phyloP scores from a whole-genome alignment of 352 stramenopile species.

The Blastocystis sp. region DNA sequence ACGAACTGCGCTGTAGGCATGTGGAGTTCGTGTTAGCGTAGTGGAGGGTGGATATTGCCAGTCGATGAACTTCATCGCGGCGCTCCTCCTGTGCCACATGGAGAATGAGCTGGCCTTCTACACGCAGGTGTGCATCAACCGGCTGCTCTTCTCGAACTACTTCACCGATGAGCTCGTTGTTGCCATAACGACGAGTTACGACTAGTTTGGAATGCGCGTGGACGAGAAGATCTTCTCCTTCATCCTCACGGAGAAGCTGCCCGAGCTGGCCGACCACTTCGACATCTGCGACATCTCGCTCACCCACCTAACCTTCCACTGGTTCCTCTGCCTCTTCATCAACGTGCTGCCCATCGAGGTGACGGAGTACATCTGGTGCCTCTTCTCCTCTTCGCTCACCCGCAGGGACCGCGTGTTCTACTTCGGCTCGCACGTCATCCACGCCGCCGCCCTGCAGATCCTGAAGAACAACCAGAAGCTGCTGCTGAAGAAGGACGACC shows the following conservation, averaged over 20 bases:
- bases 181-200: neutral
- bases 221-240: conserved; percentile 45
- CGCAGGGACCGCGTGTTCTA: conserved; percentile 58
- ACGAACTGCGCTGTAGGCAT: conserved; percentile 33
- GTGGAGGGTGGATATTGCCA: conserved; percentile 63
- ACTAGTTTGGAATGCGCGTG: conserved; percentile 60
- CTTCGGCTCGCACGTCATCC: conserved; percentile 55
- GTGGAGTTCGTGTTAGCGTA: neutral
- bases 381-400: neutral
- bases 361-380: conserved; percentile 53
- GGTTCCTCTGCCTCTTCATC: conserved; percentile 67
- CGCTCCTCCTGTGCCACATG: conserved; percentile 30
- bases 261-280: conserved; percentile 50
- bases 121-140: conserved; percentile 43
- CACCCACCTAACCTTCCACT: conserved; percentile 59
- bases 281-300: conserved; percentile 28
- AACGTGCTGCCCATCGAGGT: conserved; percentile 49
- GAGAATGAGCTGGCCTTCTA: conserved; percentile 55
- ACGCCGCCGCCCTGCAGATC: conserved; percentile 1
- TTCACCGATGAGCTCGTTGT: conserved; percentile 55
- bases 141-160: conserved; percentile 13
- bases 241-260: conserved; percentile 41
- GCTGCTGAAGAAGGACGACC: neutral
- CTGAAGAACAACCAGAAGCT: conserved; percentile 21
- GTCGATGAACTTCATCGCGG: conserved; percentile 62